A percentile compares a stretch with the other conserved stretches of the same genome.
Evolutionary conservation across 2,329 filamentous ascomycete species (phyloP).

Genomic region (Ophiosphaerella herpotricha): DNA sequence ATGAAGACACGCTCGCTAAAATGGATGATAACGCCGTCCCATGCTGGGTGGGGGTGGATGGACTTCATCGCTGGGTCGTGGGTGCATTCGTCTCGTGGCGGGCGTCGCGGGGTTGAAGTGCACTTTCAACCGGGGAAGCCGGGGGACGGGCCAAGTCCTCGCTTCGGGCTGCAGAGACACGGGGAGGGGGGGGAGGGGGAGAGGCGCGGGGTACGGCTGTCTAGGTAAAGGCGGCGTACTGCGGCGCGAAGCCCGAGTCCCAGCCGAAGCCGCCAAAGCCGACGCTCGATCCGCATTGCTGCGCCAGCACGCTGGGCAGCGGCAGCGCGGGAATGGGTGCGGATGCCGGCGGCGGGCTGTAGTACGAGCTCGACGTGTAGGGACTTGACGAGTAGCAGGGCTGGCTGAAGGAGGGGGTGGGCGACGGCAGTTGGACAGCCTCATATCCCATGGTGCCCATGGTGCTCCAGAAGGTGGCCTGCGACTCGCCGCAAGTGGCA

Average conservation of each 20-base stretch:
- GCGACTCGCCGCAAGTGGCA: slow-evolving; percentile 73
- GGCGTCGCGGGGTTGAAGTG: slow-evolving; percentile 33
- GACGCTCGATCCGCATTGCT: slow-evolving; percentile 75
- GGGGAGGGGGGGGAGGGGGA: slow-evolving; percentile 20
- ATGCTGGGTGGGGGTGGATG: slow-evolving; percentile 53
- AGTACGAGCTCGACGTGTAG: slow-evolving; percentile 73
- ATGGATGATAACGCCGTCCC: slow-evolving; percentile 59
- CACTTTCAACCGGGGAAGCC: slow-evolving; percentile 31
- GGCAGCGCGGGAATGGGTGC: slow-evolving; percentile 77
- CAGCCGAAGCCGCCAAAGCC: slow-evolving; percentile 80
- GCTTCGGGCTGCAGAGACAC: slow-evolving; percentile 31
- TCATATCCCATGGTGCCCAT: slow-evolving; percentile 65
- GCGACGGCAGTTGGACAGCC: slow-evolving; percentile 74
- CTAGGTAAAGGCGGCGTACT: slow-evolving; percentile 81
- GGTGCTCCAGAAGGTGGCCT: slow-evolving; percentile 76
- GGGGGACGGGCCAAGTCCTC: slow-evolving; percentile 51
- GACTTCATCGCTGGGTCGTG: slow-evolving; percentile 5
- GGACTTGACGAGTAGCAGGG: slow-evolving; percentile 51
- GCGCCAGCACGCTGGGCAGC: slow-evolving; percentile 83
- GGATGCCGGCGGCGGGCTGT: slow-evolving; percentile 75
- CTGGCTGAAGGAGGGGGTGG: slow-evolving; percentile 78
- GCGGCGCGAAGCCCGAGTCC: slow-evolving; percentile 80
- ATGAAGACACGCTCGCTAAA: slow-evolving; percentile 45
- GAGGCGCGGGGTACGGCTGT: slow-evolving; percentile 21
- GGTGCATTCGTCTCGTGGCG: slow-evolving; percentile 52